Evolutionary conservation across 2,329 filamentous ascomycete genomes (phyloP).

Genomic region (Penicillium fuscoglaucum): DNA sequence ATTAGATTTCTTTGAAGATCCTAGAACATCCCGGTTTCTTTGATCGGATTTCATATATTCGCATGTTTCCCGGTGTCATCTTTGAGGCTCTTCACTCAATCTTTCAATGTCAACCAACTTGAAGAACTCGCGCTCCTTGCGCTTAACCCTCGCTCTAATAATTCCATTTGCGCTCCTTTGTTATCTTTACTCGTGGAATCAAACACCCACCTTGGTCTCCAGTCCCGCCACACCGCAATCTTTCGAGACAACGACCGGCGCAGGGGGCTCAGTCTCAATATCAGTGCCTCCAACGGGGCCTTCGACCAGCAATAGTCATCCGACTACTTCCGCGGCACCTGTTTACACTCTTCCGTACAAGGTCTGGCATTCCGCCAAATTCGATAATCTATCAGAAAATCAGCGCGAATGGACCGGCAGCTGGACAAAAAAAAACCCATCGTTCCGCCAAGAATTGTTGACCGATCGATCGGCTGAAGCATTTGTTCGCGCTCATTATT

Average conservation of each 20-base stretch:
- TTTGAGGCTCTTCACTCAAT: neutral
- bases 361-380: slow-evolving; percentile 25
- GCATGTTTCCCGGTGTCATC: neutral
- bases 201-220: neutral
- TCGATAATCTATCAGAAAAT: slow-evolving; percentile 24
- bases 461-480: slow-evolving; percentile 34
- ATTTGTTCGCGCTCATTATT: slow-evolving; percentile 37
- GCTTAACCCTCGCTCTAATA: neutral
- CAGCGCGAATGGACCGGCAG: slow-evolving; percentile 19
- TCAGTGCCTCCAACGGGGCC: neutral
- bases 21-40: neutral
- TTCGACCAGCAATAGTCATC: neutral
- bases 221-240: neutral
- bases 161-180: neutral
- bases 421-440: slow-evolving; percentile 33
- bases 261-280: neutral
- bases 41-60: neutral
- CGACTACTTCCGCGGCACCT: too few species aligned
- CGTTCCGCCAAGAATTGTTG: slow-evolving; percentile 26
- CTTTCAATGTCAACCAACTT: slow-evolving; percentile 2
- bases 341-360: slow-evolving; percentile 17
- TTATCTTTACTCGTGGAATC: neutral
- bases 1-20: neutral
- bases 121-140: neutral
- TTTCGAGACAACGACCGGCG: neutral